Conservation (phyloP, 495 filamentous ascomycete genomes). For the Usnea hakonensis region DNA sequence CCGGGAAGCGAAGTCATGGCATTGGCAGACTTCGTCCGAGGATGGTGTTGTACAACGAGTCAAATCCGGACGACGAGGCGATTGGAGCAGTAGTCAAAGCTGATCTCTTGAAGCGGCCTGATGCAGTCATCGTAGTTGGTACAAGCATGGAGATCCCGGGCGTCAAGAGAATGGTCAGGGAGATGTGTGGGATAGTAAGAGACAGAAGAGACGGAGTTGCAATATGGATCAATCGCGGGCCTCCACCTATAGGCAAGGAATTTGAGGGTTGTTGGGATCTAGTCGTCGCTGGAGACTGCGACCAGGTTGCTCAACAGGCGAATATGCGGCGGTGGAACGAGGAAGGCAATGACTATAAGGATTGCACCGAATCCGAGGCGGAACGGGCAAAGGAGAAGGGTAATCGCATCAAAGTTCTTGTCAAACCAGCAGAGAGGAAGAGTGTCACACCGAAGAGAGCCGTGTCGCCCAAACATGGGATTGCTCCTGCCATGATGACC, state of each 20-base stretch:
- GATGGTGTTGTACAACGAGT: conserved; percentile 95
- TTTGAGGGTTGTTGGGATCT: conserved; percentile 90
- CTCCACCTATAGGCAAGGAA: conserved; percentile 70
- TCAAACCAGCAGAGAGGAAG: conserved; percentile 34
- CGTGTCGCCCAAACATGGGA: conserved; percentile 13
- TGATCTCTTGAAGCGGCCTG: conserved; percentile 76
- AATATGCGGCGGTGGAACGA: conserved; percentile 73
- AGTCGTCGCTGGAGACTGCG: conserved; percentile 77
- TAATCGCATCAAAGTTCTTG: conserved; percentile 34
- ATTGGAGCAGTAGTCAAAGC: conserved; percentile 83
- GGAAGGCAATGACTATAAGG: conserved; percentile 37
- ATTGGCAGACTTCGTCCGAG: conserved; percentile 84
- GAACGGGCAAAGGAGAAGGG: conserved; percentile 34
- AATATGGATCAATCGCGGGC: conserved; percentile 88
- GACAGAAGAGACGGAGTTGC: conserved; percentile 79
- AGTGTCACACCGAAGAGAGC: not conserved
- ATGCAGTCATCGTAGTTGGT: conserved; percentile 88
- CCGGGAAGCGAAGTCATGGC: conserved; percentile 87
- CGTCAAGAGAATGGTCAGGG: conserved; percentile 77
- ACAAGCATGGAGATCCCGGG: conserved; percentile 94
- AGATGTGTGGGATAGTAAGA: conserved; percentile 76
- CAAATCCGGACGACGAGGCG: conserved; percentile 90
- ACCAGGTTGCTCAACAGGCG: conserved; percentile 72
- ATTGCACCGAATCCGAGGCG: conserved; percentile 36
- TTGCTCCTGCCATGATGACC: conserved; percentile 51